Evolutionary conservation across 2,329 filamentous ascomycete genomes (phyloP), one percentile per base, ranked within the genome.

Genomic region (Tolypocladium tundrense): DNA sequence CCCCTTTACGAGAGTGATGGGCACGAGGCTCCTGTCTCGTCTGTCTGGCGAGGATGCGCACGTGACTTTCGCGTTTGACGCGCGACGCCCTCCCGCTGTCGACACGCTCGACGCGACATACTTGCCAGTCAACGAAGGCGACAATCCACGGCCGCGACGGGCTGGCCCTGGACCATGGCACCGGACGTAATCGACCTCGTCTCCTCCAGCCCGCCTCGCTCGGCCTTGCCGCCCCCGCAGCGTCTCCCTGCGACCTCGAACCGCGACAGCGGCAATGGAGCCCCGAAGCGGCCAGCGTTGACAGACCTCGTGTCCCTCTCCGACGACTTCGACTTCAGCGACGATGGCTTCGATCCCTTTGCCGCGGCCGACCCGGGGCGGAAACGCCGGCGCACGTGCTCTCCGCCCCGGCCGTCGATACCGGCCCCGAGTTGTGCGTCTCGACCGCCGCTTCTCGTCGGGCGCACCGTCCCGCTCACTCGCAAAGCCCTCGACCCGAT

Each of bases 101-200:
- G 48, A 51, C 48, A 7, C 48, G 48, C 48, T 35, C 16, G 31
- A 37, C 27, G 27, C 48, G 27, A 33, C 27, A 35, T n/a, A 21
- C 4, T 51, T 19, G 31, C 19, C 31, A 11, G 16, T 21, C 37
- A 31, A 7, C 13, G 24, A 6, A 9, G 19, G 27, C 43, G 24
- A 16, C 16, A 19, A 42, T 19, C 45, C n/a, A 50, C 14, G 3
- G 45, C 10, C 19, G 9, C 48, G 31, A 35, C 10, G 31, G 45
- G 45, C 19, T 21, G 31, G 31, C 4, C 31, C 48, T 35, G 31
- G 13, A 50, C 24, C 21, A 73, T 73, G 71, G 63, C 66, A 9
- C 61, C 63, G 2, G 63, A 71, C 14, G 62, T 74, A 37, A 73
- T 74, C 56, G 69, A 73, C 59, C 69, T 74, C 33, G 62, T 73